A percentile compares a stretch with the other conserved stretches of the same genome.
These are phyloP conservation scores for Claviceps digitariae DNA, from an alignment of 2,329 filamentous ascomycete genomes.

Conservation along the genomic window DNA sequence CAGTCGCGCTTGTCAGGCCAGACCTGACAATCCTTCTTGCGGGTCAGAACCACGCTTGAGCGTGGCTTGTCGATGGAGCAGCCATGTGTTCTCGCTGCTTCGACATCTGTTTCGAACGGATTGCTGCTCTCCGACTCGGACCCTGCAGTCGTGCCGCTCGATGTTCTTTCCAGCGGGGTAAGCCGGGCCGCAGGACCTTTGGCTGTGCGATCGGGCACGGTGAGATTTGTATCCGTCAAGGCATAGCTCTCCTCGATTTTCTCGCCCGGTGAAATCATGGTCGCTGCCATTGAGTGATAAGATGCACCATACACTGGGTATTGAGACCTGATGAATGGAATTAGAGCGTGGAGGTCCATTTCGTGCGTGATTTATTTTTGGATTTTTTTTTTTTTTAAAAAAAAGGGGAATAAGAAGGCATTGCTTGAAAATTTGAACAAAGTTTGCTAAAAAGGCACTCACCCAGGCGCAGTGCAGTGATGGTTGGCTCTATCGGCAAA, in stretches of 20 bases:
- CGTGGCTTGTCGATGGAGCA: slow-evolving; percentile 20
- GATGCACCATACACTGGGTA: neutral
- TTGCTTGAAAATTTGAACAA: neutral
- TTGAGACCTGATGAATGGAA: neutral
- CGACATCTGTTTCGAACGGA: slow-evolving; percentile 45
- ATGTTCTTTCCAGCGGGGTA: slow-evolving; percentile 9
- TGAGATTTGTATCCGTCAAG: slow-evolving; percentile 10
- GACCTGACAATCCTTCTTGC: slow-evolving; percentile 37
- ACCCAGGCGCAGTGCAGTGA: neutral
- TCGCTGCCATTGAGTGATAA: neutral
- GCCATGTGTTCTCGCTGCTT: slow-evolving; percentile 35
- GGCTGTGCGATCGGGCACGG: slow-evolving; percentile 15
- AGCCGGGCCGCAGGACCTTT: neutral
- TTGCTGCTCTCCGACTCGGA: slow-evolving; percentile 30
- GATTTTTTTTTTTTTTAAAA: neutral
- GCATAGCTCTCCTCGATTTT: slow-evolving; percentile 9
- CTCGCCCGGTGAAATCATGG: slow-evolving; percentile 14
- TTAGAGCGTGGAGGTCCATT: neutral
- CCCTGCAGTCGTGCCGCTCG: slow-evolving; percentile 29
- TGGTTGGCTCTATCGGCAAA: neutral
- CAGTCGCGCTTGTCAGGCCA: slow-evolving; percentile 49
- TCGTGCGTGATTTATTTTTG: neutral
- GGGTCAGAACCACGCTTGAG: slow-evolving; percentile 13
- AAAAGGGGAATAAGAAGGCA: neutral
- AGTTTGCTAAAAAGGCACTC: neutral